Evolutionary conservation across 495 filamentous ascomycete species (phyloP).

Genomic region (Apiosordaria backusii): DNA sequence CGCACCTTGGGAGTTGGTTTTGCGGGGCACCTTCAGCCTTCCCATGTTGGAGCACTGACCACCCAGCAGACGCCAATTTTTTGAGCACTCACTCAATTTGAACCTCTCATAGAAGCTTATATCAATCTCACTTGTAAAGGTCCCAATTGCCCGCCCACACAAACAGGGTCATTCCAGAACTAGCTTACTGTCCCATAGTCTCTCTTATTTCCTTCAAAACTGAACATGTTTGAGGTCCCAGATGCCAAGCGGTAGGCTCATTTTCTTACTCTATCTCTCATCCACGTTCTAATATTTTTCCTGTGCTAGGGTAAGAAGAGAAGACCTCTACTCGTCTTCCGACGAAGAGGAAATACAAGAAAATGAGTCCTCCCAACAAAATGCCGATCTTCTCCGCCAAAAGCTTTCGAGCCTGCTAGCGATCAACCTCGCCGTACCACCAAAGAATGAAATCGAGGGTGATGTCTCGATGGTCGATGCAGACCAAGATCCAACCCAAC

Average conservation of each 20-base stretch:
- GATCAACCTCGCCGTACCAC: conserved; percentile 26
- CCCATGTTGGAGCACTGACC: neutral
- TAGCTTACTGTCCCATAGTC: too few species aligned
- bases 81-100: neutral
- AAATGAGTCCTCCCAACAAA: conserved; percentile 22
- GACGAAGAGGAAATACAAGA: neutral
- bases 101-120: neutral
- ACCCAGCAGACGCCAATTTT: neutral
- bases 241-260: conserved; percentile 50
- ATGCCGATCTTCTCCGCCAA: conserved; percentile 33
- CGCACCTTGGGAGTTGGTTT: conserved; percentile 3
- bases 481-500: conserved; percentile 13
- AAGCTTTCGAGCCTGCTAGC: conserved; percentile 41
- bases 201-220: too few species aligned
- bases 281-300: conserved; percentile 18
- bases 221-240: conserved; percentile 47
- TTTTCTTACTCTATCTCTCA: neutral
- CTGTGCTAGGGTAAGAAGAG: conserved; percentile 46
- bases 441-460: neutral
- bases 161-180: too few species aligned
- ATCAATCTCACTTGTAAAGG: neutral
- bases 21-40: conserved; percentile 3
- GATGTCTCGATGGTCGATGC: conserved; percentile 8
- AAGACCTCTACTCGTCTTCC: conserved; percentile 44
- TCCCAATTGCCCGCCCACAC: too few species aligned